Conservation (phyloP, 1,284 basidiomycete species). For the Porogramme epimiltina region DNA sequence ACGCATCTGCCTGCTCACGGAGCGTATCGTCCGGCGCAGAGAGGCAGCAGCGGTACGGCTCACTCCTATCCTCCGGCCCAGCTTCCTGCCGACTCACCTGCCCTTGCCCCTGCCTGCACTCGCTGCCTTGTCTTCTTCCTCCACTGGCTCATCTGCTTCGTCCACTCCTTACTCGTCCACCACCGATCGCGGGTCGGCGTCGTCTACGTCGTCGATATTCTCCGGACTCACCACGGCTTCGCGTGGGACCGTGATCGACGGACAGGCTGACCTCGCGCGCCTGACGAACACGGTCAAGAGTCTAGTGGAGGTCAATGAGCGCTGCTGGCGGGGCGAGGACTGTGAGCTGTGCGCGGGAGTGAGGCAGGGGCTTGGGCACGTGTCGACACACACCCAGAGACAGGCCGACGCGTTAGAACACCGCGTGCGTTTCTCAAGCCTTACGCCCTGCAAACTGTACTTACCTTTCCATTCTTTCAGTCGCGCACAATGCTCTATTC, state of each 20-base stretch:
- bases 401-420: constrained; percentile 80
- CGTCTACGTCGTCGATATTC: constrained; percentile 25
- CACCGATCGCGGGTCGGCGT: constrained; percentile 16
- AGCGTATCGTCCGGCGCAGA: constrained; percentile 83
- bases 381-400: constrained; percentile 71
- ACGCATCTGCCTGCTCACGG: constrained; percentile 81
- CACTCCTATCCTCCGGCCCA: constrained; percentile 60
- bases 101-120: constrained; percentile 42
- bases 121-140: constrained; percentile 34
- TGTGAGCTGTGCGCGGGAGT: constrained; percentile 84
- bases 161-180: constrained; percentile 33
- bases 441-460: background rate
- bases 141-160: constrained; percentile 31
- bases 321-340: constrained; percentile 77
- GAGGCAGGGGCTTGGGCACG: constrained; percentile 67
- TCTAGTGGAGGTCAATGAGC: constrained; percentile 76
- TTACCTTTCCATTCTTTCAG: constrained; percentile 34
- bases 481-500: constrained; percentile 61
- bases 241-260: constrained; percentile 27
- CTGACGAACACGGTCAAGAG: constrained; percentile 80
- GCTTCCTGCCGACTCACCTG: constrained; percentile 69
- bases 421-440: constrained; percentile 55
- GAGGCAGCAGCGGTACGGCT: constrained; percentile 86
- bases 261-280: constrained; percentile 80
- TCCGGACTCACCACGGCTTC: constrained; percentile 28